These are phyloP conservation scores for Kalaharituber pfeilii DNA, from an alignment of 2,329 filamentous ascomycete genomes.

Conservation along the genomic window DNA sequence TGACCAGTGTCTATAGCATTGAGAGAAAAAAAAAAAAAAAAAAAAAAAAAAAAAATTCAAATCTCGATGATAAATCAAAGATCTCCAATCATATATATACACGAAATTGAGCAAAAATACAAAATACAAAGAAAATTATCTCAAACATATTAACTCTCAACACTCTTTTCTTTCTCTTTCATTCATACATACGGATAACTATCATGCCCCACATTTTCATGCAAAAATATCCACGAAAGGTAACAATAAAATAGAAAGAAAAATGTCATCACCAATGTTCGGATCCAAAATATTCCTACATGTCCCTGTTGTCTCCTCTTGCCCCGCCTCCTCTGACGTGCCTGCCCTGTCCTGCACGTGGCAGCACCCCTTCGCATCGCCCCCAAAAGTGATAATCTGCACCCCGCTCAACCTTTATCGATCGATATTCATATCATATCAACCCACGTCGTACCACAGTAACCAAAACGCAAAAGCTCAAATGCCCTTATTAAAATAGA, in stretches of 20 bases:
- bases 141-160: neutral
- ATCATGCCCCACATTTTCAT: neutral
- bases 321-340: too few species aligned
- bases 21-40: neutral
- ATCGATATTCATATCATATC: too few species aligned
- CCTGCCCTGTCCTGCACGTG: too few species aligned
- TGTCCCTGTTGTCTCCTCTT: too few species aligned
- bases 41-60: neutral
- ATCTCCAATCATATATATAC: neutral
- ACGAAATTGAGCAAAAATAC: neutral
- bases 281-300: too few species aligned
- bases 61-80: slow-evolving; percentile 1
- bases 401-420: too few species aligned
- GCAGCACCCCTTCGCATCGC: too few species aligned
- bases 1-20: too few species aligned
- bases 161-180: neutral
- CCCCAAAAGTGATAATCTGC: too few species aligned
- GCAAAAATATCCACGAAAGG: neutral
- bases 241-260: neutral
- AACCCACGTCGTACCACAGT: too few species aligned
- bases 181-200: neutral
- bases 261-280: neutral
- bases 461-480: too few species aligned
- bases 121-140: neutral
- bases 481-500: too few species aligned